phyloP scores from a whole-genome alignment of 495 filamentous ascomycete genomes.

The Neurospora tetraspora region DNA sequence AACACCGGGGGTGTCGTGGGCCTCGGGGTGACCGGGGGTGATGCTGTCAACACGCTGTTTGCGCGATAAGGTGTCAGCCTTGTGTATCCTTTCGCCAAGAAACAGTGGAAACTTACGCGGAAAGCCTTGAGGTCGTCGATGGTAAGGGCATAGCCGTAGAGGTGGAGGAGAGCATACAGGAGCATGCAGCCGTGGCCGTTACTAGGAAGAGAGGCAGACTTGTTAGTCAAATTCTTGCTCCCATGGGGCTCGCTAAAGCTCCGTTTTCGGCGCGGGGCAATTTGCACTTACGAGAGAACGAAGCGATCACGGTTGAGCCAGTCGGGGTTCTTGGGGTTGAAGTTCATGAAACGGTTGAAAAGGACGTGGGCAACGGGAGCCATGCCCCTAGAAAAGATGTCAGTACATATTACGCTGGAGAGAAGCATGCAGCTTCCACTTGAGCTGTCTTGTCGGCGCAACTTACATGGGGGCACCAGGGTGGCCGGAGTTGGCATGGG shows the following conservation, averaged over 20 bases:
- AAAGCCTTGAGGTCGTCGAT: constrained; percentile 92
- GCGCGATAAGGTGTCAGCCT: constrained; percentile 9
- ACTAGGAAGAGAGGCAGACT: constrained; percentile 32
- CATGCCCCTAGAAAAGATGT: constrained; percentile 58
- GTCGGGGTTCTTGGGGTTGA: constrained; percentile 97
- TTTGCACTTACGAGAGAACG: constrained; percentile 85
- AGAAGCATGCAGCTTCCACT: background rate
- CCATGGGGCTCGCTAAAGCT: background rate
- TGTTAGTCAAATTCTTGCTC: background rate
- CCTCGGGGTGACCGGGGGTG: constrained; percentile 93
- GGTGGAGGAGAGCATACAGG: constrained; percentile 94
- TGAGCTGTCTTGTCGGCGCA: constrained; percentile 5
- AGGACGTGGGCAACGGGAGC: constrained; percentile 95
- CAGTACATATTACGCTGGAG: constrained; percentile 7
- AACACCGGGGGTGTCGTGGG: constrained; percentile 90
- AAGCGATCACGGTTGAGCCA: constrained; percentile 98
- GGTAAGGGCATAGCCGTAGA: constrained; percentile 79
- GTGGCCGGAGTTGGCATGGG: constrained; percentile 92
- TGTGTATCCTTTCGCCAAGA: background rate
- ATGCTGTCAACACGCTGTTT: constrained; percentile 73
- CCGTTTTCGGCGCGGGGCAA: background rate
- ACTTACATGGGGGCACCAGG: constrained; percentile 87
- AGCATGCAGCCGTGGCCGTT: constrained; percentile 99
- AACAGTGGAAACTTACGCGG: constrained; percentile 54
- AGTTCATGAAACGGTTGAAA: constrained; percentile 98